These are phyloP conservation scores for Odontarrhena argentea DNA, from an alignment of 345 rosid species.

Conservation along the genomic window DNA sequence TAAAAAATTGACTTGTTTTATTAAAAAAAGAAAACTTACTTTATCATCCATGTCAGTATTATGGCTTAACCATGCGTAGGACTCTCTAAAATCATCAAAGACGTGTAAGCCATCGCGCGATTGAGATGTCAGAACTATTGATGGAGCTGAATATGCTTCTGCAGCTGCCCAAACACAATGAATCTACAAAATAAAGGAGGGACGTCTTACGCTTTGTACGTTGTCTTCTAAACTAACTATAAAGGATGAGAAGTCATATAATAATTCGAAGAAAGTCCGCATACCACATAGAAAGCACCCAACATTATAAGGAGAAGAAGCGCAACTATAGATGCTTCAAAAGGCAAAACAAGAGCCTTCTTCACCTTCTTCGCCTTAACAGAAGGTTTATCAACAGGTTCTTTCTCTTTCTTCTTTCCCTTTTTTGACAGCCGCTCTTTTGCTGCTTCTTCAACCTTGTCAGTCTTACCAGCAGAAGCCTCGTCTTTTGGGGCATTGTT, in stretches of 20 bases:
- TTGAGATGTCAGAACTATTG: constrained; percentile 86
- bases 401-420: constrained; percentile 75
- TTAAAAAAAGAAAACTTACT: constrained; percentile 47
- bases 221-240: constrained; percentile 21
- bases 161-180: constrained; percentile 99
- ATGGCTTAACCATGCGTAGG: constrained; percentile 93
- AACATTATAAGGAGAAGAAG: constrained; percentile 80
- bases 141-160: constrained; percentile 99
- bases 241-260: constrained; percentile 11
- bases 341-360: constrained; percentile 84
- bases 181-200: constrained; percentile 55
- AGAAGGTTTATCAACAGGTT: constrained; percentile 57
- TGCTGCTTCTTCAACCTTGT: constrained; percentile 51
- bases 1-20: neutral
- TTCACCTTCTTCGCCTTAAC: constrained; percentile 52
- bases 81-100: constrained; percentile 99
- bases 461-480: constrained; percentile 46
- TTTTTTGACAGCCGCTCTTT: constrained; percentile 64
- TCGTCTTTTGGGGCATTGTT: constrained; percentile 45
- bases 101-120: constrained; percentile 84
- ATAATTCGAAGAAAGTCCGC: constrained; percentile 28
- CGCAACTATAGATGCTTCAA: constrained; percentile 77
- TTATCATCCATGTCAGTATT: constrained; percentile 99
- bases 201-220: constrained; percentile 11
- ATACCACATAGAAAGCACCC: constrained; percentile 98